Evolutionary conservation across 805 yeast genomes (phyloP), one percentile per base, ranked within the genome.

Genomic region (Lipomyces orientalis): DNA sequence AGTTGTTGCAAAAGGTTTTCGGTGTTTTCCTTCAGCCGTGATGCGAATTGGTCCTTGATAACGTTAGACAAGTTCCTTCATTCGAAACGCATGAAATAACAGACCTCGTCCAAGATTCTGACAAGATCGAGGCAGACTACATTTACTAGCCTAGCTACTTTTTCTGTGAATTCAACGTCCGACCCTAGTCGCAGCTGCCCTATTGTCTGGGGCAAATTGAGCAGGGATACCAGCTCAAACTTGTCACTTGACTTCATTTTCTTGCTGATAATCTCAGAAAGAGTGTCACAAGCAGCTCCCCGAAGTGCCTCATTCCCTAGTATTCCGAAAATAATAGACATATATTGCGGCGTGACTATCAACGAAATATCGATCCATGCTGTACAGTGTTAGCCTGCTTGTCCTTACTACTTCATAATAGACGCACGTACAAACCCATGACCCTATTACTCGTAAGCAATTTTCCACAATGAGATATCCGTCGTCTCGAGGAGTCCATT

Each of bases 361-460:
- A 91, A 81, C 64, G 88, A 82, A 68, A 93, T 88, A 76, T 91
- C 96, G 77, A 93, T 91, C 99, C 99, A 95, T 31, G 93, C 65
- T 64, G 12, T 16, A 31, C 29, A 37, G 12, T 12, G 49, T 25
- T 46, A 54, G 49, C 19, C 49, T n/a, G 22, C 49, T 4, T 8
- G n/a, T 16, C 49, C n/a, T 16, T n/a, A 16, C 16, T 16, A 12
- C 4, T 16, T 43, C 49, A 43, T 5, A n/a, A 19, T 10, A 43
- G 43, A 37, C 7, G 8, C 49, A 56, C 67, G n/a, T 61, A 64
- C 67, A 88, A 31, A 93, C 90, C 84, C 90, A 95, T 12, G 87
- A 87, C 10, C 98, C 98, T 64, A 95, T 86, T 64, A 87, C 87
- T 62, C 82, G 82, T 60, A 92, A 82, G 6, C 87, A 80, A 67